Conservation (phyloP, 2,329 filamentous ascomycete genomes). For the Neoscytalidium dimidiatum region DNA sequence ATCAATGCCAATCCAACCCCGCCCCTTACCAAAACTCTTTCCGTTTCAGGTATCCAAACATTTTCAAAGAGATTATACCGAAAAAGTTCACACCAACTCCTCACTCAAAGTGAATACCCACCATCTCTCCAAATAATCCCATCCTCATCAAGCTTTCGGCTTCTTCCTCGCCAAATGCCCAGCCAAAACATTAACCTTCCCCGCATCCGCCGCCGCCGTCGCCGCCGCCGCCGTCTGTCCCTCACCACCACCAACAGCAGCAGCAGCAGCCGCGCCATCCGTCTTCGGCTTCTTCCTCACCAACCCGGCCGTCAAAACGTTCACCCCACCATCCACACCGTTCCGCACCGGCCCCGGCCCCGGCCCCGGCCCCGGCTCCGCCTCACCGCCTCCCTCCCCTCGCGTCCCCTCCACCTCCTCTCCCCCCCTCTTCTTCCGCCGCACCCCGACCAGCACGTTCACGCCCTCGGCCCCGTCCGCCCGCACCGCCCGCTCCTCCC, state of each 20-base stretch:
- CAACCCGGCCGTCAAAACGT: conserved; percentile 1
- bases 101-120: no score
- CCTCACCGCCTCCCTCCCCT: neutral
- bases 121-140: neutral
- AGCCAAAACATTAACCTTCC: conserved; percentile 3
- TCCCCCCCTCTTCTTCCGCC: conserved; percentile 37
- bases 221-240: neutral
- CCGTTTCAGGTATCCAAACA: neutral
- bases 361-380: neutral
- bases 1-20: no score
- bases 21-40: neutral
- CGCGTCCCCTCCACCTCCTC: conserved; percentile 13
- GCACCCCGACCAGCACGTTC: neutral
- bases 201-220: neutral
- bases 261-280: neutral
- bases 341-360: neutral
- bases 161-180: conserved; percentile 36
- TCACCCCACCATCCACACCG: conserved; percentile 8
- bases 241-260: neutral
- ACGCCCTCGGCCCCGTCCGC: neutral
- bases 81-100: neutral
- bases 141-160: conserved; percentile 24
- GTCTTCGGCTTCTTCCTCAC: conserved; percentile 15
- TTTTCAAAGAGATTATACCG: neutral
- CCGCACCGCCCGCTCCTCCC: neutral